A percentile compares a stretch with the other conserved stretches of the same genome.
These are phyloP conservation scores for Melastoma malabathricum DNA, from an alignment of 345 rosid species.

Conservation along the genomic window DNA sequence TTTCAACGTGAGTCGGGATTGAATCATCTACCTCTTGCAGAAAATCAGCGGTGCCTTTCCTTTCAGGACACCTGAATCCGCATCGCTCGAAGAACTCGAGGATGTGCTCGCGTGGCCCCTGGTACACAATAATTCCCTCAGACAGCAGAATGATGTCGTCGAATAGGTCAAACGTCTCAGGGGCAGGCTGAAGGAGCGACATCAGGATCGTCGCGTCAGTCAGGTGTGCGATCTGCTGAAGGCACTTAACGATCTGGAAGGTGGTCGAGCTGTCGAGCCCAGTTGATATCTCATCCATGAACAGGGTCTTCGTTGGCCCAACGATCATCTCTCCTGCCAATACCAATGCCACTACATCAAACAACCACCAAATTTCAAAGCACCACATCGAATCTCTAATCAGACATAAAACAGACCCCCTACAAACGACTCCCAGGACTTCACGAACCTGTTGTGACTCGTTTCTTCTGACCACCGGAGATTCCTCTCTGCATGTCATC, in stretches of 20 bases:
- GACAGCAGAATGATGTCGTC: slow-evolving; percentile 63
- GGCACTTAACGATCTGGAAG: slow-evolving; percentile 69
- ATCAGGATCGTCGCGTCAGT: slow-evolving; percentile 58
- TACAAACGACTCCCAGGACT: neutral
- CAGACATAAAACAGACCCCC: too few species aligned
- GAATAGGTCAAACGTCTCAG: slow-evolving; percentile 68
- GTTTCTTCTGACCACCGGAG: slow-evolving; percentile 76
- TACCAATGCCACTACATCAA: neutral
- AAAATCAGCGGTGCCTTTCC: slow-evolving; percentile 86
- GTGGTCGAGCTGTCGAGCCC: slow-evolving; percentile 85
- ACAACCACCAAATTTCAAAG: neutral
- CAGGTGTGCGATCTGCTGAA: slow-evolving; percentile 60
- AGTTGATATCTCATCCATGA: slow-evolving; percentile 93
- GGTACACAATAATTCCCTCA: slow-evolving; percentile 75
- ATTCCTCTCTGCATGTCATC: slow-evolving; percentile 78
- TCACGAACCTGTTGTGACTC: slow-evolving; percentile 72
- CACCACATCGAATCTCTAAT: neutral
- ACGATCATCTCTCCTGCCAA: slow-evolving; percentile 81
- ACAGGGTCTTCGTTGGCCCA: slow-evolving; percentile 74
- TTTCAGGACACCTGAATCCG: slow-evolving; percentile 55
- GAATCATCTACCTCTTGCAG: slow-evolving; percentile 51
- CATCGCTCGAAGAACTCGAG: slow-evolving; percentile 51
- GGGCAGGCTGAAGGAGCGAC: slow-evolving; percentile 81
- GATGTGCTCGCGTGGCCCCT: slow-evolving; percentile 57
- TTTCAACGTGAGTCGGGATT: neutral